Percentiles rank a stretch among this genome's conserved stretches.
Conservation (phyloP, 495 filamentous ascomycete genomes). For the Penicillium riverlandense region DNA sequence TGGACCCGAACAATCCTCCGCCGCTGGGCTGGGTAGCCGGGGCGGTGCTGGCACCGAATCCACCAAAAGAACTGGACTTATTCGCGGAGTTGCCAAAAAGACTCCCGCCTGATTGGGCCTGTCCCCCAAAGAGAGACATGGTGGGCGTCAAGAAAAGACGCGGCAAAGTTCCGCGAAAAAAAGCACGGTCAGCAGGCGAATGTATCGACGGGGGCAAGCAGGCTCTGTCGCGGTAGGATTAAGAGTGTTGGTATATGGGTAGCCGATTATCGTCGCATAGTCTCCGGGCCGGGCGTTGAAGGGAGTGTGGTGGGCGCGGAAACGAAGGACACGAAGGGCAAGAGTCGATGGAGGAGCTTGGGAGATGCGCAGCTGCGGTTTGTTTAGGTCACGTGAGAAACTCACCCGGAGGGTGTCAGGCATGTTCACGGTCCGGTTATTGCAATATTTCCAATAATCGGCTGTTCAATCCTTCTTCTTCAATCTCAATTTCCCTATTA, state of each 20-base stretch:
- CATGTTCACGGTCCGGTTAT: no score
- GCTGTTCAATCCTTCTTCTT: no score
- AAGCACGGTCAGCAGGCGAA: conserved; percentile 3
- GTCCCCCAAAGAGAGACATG: conserved; percentile 39
- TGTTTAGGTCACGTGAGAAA: conserved; percentile 25
- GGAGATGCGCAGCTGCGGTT: conserved; percentile 20
- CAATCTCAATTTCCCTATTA: no score
- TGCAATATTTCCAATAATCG: no score
- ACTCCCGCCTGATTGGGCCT: conserved; percentile 17
- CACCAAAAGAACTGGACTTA: conserved; percentile 33
- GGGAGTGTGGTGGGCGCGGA: neutral
- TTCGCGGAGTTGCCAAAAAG: conserved; percentile 25
- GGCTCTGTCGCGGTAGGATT: neutral
- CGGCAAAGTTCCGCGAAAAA: conserved; percentile 11
- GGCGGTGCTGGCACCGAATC: conserved; percentile 12
- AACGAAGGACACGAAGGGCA: neutral
- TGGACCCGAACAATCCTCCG: conserved; percentile 21
- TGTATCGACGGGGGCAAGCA: neutral
- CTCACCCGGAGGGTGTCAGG: neutral
- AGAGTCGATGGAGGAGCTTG: conserved; percentile 13
- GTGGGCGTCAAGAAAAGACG: conserved; percentile 12
- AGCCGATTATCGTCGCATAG: conserved; percentile 7
- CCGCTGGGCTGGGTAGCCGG: conserved; percentile 11
- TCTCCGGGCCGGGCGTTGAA: conserved; percentile 1
- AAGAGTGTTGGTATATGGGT: neutral